Evolutionary conservation across 345 rosid species (phyloP), one percentile per base, ranked within the genome.

Genomic region (Durio zibethinus): DNA sequence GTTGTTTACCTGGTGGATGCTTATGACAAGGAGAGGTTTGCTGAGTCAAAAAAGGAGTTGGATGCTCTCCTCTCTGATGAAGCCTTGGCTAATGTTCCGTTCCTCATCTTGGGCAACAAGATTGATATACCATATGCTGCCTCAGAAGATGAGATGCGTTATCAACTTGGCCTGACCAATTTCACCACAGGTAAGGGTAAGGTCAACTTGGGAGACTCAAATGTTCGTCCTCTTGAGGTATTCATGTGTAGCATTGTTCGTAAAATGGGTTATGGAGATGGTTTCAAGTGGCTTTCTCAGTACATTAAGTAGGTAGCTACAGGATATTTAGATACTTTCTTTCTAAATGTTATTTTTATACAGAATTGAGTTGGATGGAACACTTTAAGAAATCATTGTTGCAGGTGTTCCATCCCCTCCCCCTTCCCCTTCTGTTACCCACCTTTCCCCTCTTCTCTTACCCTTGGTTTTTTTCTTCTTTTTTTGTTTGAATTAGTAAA

Each of bases 201-300:
- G 79, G 90, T 89, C 7, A 82, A 82, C 18, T 80, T 88, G 35
- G 89, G 70, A 21, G 90, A 86, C 74, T 80, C 91, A 27, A 83
- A 78, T 31, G 87, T 89, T 62, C 94, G 91, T 0, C 91, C 94
- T 7, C 88, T 90, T 7, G 92, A 90, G 83, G 91, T 90, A 9
- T 90, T 87, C 84, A 89, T 89, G 94, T 90, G 94, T 50, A 90
- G 94, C 85, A 87, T 90, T 62, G 94, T 89, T 74, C 90, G 91
- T 38, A 90, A 90, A 80, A 89, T 90, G 94, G 94, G 94, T 15
- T 90, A 89, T 2, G 92, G 94, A 36, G 94, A 90, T 12, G 94
- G 94, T 25, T 90, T 89, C 83, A 90, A 87, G 84, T 90, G 94
- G 94, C 77, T 90, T 5, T 90, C 94, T 80, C 92, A 90, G 60